phyloP scores from a whole-genome alignment of 192 early-diverging fungal species.

The Linnemannia elongata region DNA sequence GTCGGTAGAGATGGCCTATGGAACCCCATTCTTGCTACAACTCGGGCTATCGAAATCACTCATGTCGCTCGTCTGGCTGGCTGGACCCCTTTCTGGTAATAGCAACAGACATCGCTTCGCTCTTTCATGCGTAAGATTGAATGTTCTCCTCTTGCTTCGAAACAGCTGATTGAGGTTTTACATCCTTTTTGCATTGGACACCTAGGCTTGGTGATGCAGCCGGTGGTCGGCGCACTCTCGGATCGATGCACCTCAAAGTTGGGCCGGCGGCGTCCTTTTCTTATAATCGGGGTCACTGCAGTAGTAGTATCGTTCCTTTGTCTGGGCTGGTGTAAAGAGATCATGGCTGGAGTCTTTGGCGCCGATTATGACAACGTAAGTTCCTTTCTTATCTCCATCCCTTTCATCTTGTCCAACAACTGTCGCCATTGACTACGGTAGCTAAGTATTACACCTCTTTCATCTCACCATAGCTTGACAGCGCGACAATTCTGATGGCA shows the following conservation, averaged over 20 bases:
- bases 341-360: conserved; percentile 62
- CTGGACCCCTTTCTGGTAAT: conserved; percentile 85
- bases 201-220: conserved; percentile 79
- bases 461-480: conserved; percentile 14
- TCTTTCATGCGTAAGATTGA: not conserved
- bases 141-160: not conserved
- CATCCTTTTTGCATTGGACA: not conserved
- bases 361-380: conserved; percentile 39
- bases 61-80: conserved; percentile 95
- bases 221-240: conserved; percentile 87
- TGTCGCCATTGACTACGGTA: not conserved
- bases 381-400: conserved; percentile 36
- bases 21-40: conserved; percentile 87
- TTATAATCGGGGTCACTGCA: conserved; percentile 77
- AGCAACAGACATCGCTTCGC: no score
- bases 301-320: conserved; percentile 74
- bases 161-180: not conserved
- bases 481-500: conserved; percentile 73
- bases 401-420: not conserved
- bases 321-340: conserved; percentile 86
- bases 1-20: conserved; percentile 83
- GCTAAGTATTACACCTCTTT: not conserved
- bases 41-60: conserved; percentile 86
- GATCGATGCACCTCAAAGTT: conserved; percentile 79
- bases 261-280: conserved; percentile 90